phyloP scores from a whole-genome alignment of 768 basidiomycete species.

The Pulveroboletus frians region DNA sequence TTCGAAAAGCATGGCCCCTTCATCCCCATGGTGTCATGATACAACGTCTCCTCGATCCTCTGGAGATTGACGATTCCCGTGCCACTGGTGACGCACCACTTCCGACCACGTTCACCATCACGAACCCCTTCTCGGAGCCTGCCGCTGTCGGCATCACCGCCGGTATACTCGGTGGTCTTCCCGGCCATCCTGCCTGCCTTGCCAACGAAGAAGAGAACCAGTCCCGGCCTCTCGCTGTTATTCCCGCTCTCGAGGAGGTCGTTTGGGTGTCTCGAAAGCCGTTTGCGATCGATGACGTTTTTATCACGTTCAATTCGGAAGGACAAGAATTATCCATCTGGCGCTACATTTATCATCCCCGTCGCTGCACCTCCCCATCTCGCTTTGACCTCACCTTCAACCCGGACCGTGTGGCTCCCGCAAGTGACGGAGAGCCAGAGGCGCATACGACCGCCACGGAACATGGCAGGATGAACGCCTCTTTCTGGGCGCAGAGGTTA shows the following conservation, averaged over 20 bases:
- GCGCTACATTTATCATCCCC: constrained; percentile 60
- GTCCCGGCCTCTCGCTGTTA: constrained; percentile 45
- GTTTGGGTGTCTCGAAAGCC: constrained; percentile 52
- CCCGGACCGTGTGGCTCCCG: constrained; percentile 65
- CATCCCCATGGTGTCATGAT: constrained; percentile 76
- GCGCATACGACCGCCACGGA: constrained; percentile 39
- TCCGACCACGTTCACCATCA: constrained; percentile 79
- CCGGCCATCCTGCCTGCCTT: constrained; percentile 33
- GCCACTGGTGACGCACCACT: constrained; percentile 60
- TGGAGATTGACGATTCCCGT: constrained; percentile 62
- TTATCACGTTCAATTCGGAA: constrained; percentile 56
- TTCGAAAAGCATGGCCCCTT: constrained; percentile 73
- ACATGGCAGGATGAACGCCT: constrained; percentile 62
- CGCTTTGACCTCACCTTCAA: constrained; percentile 55
- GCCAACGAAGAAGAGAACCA: constrained; percentile 53
- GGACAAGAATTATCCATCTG: constrained; percentile 56
- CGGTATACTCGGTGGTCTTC: constrained; percentile 48
- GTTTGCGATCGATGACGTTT: constrained; percentile 40
- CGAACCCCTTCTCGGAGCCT: constrained; percentile 71
- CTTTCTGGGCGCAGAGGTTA: constrained; percentile 69
- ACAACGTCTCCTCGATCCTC: constrained; percentile 63
- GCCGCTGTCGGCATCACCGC: constrained; percentile 63
- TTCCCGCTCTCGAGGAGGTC: constrained; percentile 61
- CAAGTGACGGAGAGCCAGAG: constrained; percentile 44
- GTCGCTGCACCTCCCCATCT: constrained; percentile 39